Base-by-base conservation (phyloP, 495 filamentous ascomycete species). In the Penicillium silybi region DNA sequence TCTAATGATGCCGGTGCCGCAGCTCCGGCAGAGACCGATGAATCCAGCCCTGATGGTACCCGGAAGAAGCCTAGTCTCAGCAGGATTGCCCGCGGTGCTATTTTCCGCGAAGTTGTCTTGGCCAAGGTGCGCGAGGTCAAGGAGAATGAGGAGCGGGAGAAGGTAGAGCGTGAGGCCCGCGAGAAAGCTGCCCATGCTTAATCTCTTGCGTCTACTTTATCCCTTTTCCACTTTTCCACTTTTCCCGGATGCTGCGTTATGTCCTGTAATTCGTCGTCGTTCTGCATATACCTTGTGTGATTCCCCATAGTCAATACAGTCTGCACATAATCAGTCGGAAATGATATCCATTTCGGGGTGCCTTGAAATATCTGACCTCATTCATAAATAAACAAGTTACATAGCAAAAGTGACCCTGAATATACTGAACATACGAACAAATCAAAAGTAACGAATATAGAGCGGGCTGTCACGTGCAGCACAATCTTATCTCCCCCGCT, bases 91-190 rank as follows among this genome's bases (percentile, higher is more conserved):
- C 89, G 88, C 63, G 85, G 88, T 25, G 93, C 90, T 23, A 97
- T 97, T 63, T 97, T 98, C 80, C 81, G 89, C 51, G 93, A 97
- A 65, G 89, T 98, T n/a, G 95, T 97, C 1, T 76, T 98, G 16
- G 95, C 93, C 44, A 97, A 97, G 75, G 91, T 97, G 19, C 81
- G 87, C 38, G 92, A 98, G 67, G 86, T 87, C 80, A 97, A 95
- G 79, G 85, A 89, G 56, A 76, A 85, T 50, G 88, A 96, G 63
- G 84, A 91, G 68, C 81, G 82, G 29, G 74, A 84, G 56, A 83
- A 83, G 68, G 70, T 86, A 5, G 83, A 85, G 59, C 82, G 65
- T 23, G 69, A 73, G 43, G 77, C 72, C 13, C 69, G 76, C 20
- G 73, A 74, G 43, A 72, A 71, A 38, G 67, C 69, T n/a, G 58